These are phyloP conservation scores for Arctostaphylos glauca DNA, from an alignment of 148 eudicot species.

Conservation along the genomic window DNA sequence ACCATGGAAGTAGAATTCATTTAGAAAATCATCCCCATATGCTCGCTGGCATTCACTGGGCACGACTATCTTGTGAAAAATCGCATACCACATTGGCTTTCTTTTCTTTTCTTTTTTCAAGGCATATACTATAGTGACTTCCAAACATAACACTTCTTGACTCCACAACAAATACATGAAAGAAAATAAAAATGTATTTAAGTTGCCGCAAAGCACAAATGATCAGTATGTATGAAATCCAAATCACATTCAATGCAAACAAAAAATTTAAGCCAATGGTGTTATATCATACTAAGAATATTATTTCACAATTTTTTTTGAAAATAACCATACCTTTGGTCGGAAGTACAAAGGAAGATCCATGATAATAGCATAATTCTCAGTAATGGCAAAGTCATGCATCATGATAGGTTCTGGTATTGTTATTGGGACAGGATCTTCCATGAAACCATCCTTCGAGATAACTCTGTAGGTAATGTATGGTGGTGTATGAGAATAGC, in stretches of 20 bases:
- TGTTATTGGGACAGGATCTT: constrained; percentile 96
- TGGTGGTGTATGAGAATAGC: constrained; percentile 73
- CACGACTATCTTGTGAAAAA: not conserved
- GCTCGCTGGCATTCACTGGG: too few species aligned
- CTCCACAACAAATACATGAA: too few species aligned
- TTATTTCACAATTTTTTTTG: too few species aligned
- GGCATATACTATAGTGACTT: not conserved
- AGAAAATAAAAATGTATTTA: too few species aligned
- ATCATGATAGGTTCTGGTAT: constrained; percentile 80
- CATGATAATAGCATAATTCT: constrained; percentile 89
- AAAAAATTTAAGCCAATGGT: too few species aligned
- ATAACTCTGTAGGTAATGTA: constrained; percentile 87
- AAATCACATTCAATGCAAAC: too few species aligned
- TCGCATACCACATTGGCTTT: not conserved
- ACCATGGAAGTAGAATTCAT: too few species aligned
- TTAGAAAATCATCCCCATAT: not conserved
- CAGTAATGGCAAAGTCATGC: constrained; percentile 99
- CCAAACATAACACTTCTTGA: not conserved
- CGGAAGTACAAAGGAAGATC: constrained; percentile 88
- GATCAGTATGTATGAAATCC: too few species aligned
- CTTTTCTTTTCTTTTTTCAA: too few species aligned
- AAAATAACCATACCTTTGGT: constrained; percentile 60
- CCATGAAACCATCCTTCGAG: constrained; percentile 85
- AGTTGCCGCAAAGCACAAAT: too few species aligned
- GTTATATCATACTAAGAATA: too few species aligned